Conservation (phyloP, 164 flowering plant genomes). For the Cinnamomum chago region DNA sequence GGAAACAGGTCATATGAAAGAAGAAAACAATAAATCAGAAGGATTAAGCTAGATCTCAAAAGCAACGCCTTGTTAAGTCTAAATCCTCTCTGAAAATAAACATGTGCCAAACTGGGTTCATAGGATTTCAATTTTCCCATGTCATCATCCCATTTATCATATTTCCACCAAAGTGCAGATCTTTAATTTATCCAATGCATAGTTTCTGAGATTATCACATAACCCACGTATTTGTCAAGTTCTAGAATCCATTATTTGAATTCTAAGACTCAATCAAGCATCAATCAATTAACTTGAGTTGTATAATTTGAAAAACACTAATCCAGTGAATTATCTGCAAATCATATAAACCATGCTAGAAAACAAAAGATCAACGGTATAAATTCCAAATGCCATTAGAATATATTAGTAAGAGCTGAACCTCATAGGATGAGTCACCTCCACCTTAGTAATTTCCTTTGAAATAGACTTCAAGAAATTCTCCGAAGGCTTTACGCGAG, state of each 20-base stretch:
- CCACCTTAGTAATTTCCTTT: conserved; percentile 62
- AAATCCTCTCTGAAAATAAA: too few species aligned
- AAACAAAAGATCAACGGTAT: not conserved
- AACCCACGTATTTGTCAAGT: too few species aligned
- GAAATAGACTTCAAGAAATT: conserved; percentile 77
- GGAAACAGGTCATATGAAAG: not conserved
- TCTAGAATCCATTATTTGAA: too few species aligned
- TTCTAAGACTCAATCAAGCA: not conserved
- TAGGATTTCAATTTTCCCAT: not conserved
- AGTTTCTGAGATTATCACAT: too few species aligned
- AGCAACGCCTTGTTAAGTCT: too few species aligned
- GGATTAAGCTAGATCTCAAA: not conserved
- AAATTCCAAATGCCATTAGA: not conserved
- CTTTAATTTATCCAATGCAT: too few species aligned
- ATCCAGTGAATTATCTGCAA: not conserved
- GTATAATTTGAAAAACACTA: too few species aligned
- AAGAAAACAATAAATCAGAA: not conserved
- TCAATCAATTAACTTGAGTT: not conserved
- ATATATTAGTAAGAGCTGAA: conserved; percentile 13
- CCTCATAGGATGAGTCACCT: conserved; percentile 74
- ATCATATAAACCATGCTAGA: not conserved
- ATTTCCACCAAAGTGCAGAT: not conserved
- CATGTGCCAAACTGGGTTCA: not conserved
- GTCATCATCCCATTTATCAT: not conserved
- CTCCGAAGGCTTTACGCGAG: conserved; percentile 90